These are phyloP conservation scores for Diospyros lotus DNA, from an alignment of 148 eudicot species.

Conservation along the genomic window DNA sequence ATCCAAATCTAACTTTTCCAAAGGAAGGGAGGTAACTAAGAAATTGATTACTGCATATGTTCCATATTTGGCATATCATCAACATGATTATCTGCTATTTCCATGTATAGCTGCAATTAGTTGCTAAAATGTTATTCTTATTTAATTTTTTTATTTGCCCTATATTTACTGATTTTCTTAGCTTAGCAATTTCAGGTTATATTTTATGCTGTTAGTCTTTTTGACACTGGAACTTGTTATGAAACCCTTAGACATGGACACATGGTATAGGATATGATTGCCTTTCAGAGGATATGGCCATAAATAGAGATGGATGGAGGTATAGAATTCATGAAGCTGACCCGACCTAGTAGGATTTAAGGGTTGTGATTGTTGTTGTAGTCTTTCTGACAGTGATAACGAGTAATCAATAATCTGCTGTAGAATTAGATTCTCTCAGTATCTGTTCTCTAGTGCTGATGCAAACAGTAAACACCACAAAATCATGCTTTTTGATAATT, in stretches of 20 bases:
- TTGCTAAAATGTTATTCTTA: too few relatives aligned
- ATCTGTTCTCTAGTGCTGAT: neutral
- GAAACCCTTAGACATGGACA: too few relatives aligned
- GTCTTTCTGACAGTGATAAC: neutral
- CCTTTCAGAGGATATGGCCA: too few relatives aligned
- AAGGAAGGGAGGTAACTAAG: constrained; percentile 25
- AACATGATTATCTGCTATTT: neutral
- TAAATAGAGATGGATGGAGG: too few relatives aligned
- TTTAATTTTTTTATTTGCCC: neutral
- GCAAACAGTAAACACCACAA: neutral
- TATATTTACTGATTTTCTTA: neutral
- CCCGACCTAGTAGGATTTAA: too few relatives aligned
- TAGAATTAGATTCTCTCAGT: neutral
- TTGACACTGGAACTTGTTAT: neutral
- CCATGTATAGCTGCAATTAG: neutral
- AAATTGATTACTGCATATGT: neutral
- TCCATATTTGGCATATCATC: neutral
- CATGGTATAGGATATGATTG: too few relatives aligned
- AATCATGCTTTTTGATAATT: neutral
- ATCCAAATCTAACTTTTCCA: constrained; percentile 33
- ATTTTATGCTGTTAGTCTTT: neutral
- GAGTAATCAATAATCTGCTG: neutral
- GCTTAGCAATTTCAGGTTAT: neutral
- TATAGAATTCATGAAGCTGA: too few relatives aligned
- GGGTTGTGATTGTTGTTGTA: too few relatives aligned